A percentile compares a stretch with the other conserved stretches of the same genome.
Conservation (phyloP, 306 rosid genomes). For the Quercus variabilis region DNA sequence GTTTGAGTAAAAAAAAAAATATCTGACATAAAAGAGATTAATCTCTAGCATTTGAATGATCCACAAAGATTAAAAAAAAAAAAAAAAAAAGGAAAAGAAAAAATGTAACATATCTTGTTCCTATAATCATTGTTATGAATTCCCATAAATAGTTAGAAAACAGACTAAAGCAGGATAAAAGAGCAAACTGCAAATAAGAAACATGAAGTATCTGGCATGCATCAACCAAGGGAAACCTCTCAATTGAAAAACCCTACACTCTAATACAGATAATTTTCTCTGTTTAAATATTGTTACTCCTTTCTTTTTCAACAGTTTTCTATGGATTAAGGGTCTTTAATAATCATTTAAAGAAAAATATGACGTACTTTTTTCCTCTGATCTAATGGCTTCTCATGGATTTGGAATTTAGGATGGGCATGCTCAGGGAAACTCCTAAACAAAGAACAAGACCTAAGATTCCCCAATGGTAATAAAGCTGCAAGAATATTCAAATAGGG, state of each 20-base stretch:
- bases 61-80: neutral
- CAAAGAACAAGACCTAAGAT: neutral
- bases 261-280: neutral
- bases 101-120: too few species aligned
- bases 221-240: neutral
- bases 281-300: neutral
- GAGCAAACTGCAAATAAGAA: neutral
- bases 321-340: neutral
- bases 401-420: neutral
- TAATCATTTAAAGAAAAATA: neutral
- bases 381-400: neutral
- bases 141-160: neutral
- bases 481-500: neutral
- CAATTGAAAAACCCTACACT: constrained; percentile 16
- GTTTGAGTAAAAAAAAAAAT: constrained; percentile 1
- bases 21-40: neutral
- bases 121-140: neutral
- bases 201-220: neutral
- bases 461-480: neutral
- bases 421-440: neutral
- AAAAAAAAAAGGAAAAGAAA: neutral
- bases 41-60: neutral
- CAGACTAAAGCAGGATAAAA: neutral
- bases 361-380: neutral
- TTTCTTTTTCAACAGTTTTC: neutral